Percentiles rank a stretch among this genome's conserved stretches.
Conservation (phyloP, 768 basidiomycete genomes). For the Chalciporus piperatus region DNA sequence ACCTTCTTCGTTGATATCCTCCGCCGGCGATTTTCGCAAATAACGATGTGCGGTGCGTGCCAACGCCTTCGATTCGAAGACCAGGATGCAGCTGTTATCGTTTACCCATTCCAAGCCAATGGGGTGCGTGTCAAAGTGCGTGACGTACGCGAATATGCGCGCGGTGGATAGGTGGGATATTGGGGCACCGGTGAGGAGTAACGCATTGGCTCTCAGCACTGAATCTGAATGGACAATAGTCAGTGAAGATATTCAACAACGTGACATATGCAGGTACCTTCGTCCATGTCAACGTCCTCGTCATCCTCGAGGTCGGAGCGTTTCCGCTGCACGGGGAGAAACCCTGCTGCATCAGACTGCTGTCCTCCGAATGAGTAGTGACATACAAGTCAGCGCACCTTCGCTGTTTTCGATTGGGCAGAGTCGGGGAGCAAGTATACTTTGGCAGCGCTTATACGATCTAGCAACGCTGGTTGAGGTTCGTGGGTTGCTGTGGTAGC, state of each 20-base stretch:
- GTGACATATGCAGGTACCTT: constrained; percentile 26
- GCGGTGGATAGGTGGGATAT: constrained; percentile 74
- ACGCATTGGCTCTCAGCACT: constrained; percentile 57
- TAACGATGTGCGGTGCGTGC: constrained; percentile 51
- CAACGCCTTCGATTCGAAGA: constrained; percentile 56
- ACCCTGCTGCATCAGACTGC: constrained; percentile 42
- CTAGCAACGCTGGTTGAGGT: constrained; percentile 41
- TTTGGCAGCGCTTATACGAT: constrained; percentile 69
- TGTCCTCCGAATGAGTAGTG: constrained; percentile 35
- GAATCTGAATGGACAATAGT: constrained; percentile 36
- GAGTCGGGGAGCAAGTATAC: constrained; percentile 78
- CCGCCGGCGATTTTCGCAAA: constrained; percentile 50
- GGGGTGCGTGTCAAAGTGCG: constrained; percentile 71
- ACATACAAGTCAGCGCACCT: constrained; percentile 63
- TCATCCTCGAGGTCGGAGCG: constrained; percentile 41
- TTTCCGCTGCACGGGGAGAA: constrained; percentile 41
- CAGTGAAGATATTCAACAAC: background rate
- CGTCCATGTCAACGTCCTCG: constrained; percentile 34
- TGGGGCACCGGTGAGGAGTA: constrained; percentile 69
- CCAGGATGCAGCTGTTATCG: constrained; percentile 77
- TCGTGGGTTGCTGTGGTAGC: constrained; percentile 31
- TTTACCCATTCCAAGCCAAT: constrained; percentile 85
- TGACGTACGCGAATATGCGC: constrained; percentile 78
- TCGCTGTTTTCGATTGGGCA: constrained; percentile 54
- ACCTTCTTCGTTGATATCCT: constrained; percentile 53